phyloP scores from a whole-genome alignment of 495 filamentous ascomycete genomes.

The Chaetomium tenue region DNA sequence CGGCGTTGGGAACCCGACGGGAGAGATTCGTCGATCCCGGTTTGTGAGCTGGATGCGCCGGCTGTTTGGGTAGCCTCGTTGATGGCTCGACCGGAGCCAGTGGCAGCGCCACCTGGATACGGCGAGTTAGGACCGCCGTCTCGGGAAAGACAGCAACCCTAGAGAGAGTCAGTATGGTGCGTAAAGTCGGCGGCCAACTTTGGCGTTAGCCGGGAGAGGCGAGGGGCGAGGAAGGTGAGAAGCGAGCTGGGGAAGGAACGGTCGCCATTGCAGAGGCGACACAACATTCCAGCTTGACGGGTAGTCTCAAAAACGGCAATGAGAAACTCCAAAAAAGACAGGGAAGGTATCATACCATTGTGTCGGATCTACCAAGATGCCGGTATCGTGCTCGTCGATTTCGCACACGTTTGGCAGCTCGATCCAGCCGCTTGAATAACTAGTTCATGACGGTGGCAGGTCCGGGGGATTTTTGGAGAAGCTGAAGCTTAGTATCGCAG shows the following conservation, averaged over 20 bases:
- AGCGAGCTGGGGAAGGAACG: background rate
- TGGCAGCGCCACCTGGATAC: conserved; percentile 40
- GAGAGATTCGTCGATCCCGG: conserved; percentile 28
- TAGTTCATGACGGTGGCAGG: conserved; percentile 34
- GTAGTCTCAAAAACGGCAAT: background rate
- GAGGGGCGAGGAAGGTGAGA: background rate
- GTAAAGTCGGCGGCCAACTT: no score
- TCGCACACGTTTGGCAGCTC: conserved; percentile 27
- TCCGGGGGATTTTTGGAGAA: background rate
- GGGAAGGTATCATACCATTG: conserved; percentile 26
- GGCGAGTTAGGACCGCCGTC: conserved; percentile 45
- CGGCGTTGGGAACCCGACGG: conserved; percentile 24
- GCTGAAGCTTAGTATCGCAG: no score
- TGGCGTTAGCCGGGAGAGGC: no score
- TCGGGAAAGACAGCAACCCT: conserved; percentile 54
- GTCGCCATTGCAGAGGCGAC: background rate
- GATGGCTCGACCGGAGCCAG: conserved; percentile 47
- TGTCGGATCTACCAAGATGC: conserved; percentile 6
- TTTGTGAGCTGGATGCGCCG: conserved; percentile 15
- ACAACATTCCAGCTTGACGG: background rate
- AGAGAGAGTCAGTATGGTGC: background rate
- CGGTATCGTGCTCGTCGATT: conserved; percentile 20
- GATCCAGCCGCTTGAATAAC: conserved; percentile 32
- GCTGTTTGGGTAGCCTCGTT: conserved; percentile 34
- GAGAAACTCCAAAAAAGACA: background rate